Evolutionary conservation across 371 early-diverging fungal species (phyloP), one percentile per base, ranked within the genome.

Genomic region (Mortierella sp.): DNA sequence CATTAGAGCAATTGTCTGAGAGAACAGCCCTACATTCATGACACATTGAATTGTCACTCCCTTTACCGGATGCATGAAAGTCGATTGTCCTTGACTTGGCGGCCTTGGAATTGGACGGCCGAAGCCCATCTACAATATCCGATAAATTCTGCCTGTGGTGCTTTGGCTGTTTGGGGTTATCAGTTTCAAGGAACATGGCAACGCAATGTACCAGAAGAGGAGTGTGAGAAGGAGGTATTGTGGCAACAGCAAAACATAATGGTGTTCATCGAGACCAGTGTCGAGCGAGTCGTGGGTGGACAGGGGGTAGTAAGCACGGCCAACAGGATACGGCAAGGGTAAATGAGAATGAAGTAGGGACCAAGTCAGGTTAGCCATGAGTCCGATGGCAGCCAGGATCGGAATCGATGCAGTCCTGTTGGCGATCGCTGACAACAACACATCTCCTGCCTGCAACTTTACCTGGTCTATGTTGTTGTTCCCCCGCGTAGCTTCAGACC

Each of bases 81-180:
- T 77, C 67, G 37, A 80, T 79, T 12, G 79, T 80, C 57, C 81
- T 57, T 53, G 81, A 67, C 43, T 80, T 80, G 24, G 73, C 60
- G 1, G 77, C 69, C 51, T 65, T 68, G 12, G 77, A 76, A 31
- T 68, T 64, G 40, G 60, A 46, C 12, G 77, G 69, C 54, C 69
- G 64, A 49, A 76, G 65, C 27, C 68, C 69, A 44, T 64, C 69
- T 69, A 76, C 69, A 51, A 76, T 76, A 7, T 64, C 61, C 13
- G 77, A 76, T 16, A 69, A 25, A 24, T 60, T 63, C 12, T 76
- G 77, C 50, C 62, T 40, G 29, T 61, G 68, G 19, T 63, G 63
- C 1, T 67, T 67, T 29, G 37, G 24, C 74, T 73, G 31, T 60
- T 22, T 34, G 28, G 1, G 51, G 22, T 29, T n/a, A 27, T 19